These are phyloP conservation scores for Arthrobotrys pseudoclavata DNA, from an alignment of 2,329 filamentous ascomycete species.

Conservation along the genomic window DNA sequence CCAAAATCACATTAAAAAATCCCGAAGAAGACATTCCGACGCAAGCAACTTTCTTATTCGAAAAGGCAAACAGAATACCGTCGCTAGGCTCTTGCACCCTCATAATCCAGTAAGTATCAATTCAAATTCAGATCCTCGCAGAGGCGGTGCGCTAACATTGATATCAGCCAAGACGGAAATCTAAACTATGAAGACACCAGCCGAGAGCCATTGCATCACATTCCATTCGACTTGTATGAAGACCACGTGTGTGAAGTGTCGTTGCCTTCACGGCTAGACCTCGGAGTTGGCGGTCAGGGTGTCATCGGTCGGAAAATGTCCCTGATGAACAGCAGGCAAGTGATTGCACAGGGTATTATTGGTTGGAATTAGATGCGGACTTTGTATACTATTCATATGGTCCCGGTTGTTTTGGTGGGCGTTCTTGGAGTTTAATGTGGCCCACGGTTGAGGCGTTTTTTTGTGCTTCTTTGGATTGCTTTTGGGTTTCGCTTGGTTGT, in stretches of 20 bases:
- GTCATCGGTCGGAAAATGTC: slow-evolving; percentile 57
- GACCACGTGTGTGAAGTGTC: slow-evolving; percentile 28
- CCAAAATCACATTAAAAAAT: slow-evolving; percentile 57
- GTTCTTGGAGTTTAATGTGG: neutral
- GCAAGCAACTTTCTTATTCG: slow-evolving; percentile 33
- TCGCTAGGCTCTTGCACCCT: slow-evolving; percentile 32
- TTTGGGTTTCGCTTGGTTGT: neutral
- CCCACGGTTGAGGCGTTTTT: neutral
- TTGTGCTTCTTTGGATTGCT: neutral
- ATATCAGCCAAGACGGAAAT: slow-evolving; percentile 48
- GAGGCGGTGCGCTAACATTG: neutral
- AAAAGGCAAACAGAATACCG: slow-evolving; percentile 24
- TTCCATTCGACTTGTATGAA: slow-evolving; percentile 35
- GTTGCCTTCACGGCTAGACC: slow-evolving; percentile 39
- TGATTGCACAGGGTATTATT: slow-evolving; percentile 57
- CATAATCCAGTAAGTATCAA: slow-evolving; percentile 44
- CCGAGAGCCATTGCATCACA: slow-evolving; percentile 24
- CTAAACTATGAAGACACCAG: slow-evolving; percentile 10
- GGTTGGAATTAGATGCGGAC: slow-evolving; percentile 46
- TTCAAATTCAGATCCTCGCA: neutral
- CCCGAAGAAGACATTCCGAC: slow-evolving; percentile 35
- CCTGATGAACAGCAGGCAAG: slow-evolving; percentile 50
- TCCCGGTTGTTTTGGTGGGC: neutral
- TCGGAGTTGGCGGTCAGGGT: slow-evolving; percentile 47
- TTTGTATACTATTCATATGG: neutral